phyloP scores from a whole-genome alignment of 176 grass and related monocot species.

The Oryza rufipogon region DNA sequence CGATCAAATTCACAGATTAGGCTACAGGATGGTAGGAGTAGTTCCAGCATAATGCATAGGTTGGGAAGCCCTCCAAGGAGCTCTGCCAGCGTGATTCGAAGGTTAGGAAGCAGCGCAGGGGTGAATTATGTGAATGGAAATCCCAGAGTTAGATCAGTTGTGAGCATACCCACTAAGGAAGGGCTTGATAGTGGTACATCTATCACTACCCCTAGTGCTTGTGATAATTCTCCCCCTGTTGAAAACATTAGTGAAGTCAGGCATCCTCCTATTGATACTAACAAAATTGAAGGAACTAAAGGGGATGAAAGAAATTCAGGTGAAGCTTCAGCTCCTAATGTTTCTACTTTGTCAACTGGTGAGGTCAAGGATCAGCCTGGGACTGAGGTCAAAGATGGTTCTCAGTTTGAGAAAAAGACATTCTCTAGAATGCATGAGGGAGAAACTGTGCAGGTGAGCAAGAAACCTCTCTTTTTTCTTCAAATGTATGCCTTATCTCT shows the following conservation, averaged over 20 bases:
- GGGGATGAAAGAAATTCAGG: conserved; percentile 33
- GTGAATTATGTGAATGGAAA: conserved; percentile 39
- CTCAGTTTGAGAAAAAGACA: conserved; percentile 85
- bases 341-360: conserved; percentile 25
- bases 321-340: conserved; percentile 35
- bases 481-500: conserved; percentile 9
- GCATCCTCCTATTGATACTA: conserved; percentile 15
- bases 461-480: conserved; percentile 4
- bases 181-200: conserved; percentile 38
- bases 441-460: conserved; percentile 75
- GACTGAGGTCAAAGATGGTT: conserved; percentile 39
- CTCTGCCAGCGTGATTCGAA: conserved; percentile 35
- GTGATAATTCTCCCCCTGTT: conserved; percentile 36
- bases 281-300: conserved; percentile 39
- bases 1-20: conserved; percentile 4
- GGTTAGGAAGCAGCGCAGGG: conserved; percentile 37
- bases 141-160: conserved; percentile 73
- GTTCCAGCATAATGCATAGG: conserved; percentile 50
- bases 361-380: conserved; percentile 38
- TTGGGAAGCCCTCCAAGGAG: conserved; percentile 23
- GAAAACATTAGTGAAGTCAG: conserved; percentile 38
- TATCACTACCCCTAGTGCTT: background rate
- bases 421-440: conserved; percentile 96
- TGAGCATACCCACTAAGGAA: conserved; percentile 61
- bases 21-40: conserved; percentile 36